A percentile compares a stretch with the other conserved stretches of the same genome.
Evolutionary conservation across 148 eudicot genomes (phyloP).

Genomic region (Rhododendron vialii): DNA sequence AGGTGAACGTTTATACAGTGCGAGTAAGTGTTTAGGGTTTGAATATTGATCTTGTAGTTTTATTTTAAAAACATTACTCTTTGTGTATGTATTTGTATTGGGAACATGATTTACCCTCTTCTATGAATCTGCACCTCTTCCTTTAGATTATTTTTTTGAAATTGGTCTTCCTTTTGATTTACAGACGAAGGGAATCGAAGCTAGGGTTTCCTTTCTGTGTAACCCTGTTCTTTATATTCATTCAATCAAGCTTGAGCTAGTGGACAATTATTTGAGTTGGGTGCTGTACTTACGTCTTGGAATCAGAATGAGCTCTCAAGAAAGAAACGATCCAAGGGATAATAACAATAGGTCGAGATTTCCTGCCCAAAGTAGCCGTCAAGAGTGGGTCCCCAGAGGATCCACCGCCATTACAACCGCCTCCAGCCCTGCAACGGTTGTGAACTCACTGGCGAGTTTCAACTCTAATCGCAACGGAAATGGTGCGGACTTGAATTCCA

Average conservation of each 20-base stretch:
- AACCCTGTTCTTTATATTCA: neutral
- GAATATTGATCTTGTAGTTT: neutral
- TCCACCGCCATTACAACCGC: slow-evolving; percentile 10
- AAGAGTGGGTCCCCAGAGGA: slow-evolving; percentile 68
- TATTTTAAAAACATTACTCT: neutral
- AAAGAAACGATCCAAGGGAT: slow-evolving; percentile 45
- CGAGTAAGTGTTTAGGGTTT: neutral
- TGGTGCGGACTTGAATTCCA: slow-evolving; percentile 22
- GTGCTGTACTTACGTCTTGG: neutral
- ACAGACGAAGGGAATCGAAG: neutral
- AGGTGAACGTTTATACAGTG: neutral
- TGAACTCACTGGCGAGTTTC: slow-evolving; percentile 16
- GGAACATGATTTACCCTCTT: too few species aligned
- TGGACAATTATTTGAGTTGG: neutral
- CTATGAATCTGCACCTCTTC: neutral
- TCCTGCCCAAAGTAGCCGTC: slow-evolving; percentile 38
- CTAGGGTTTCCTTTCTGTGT: slow-evolving; percentile 1
- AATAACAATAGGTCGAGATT: slow-evolving; percentile 42
- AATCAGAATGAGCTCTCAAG: slow-evolving; percentile 58
- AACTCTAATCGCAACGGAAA: slow-evolving; percentile 21
- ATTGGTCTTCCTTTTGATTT: neutral
- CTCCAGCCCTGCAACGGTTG: slow-evolving; percentile 18
- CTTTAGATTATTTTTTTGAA: neutral
- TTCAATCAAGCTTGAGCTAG: neutral
- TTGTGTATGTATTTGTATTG: neutral